Evolutionary conservation across 148 eudicot genomes (phyloP), one percentile per base, ranked within the genome.

Genomic region (Vaccinium darrowii): DNA sequence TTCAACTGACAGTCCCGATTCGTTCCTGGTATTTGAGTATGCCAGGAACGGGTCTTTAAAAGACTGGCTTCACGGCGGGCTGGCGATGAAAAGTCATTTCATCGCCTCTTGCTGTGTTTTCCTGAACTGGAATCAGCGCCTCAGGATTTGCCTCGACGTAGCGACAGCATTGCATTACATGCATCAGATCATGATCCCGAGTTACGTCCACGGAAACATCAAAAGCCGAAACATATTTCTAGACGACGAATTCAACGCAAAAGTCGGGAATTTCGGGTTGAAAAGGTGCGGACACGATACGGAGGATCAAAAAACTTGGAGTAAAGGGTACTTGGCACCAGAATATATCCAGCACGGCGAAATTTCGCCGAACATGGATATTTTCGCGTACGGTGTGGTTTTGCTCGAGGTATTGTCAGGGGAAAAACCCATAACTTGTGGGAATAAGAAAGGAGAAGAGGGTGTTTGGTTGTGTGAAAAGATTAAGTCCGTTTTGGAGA

Each of bases 21-120:
- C 93, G 1, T 94, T 86, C 78, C 58, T 92, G 65, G 96, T 91
- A 2, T 86, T 92, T 21, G 98, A 95, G 91, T 95, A 95, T 50
- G 98, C 98, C 4, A 89, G 84, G 71, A 95, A 95, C 39, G 98
- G 98, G 53, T 94, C 98, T 1, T 83, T 95, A 25, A 94, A 92
- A 88, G 98, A 95, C 81, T 95, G 98, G 98, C 88, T 95, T 47
- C 98, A 95, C 74, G 94, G 98, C 8, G 99, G 99, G 4, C 89
- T 94, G 75, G 99, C 99, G 12, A 90, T 94, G 92, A 95, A 95
- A 76, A 95, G 94, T 88, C 98, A 95, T 1, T 94, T 94, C 85
- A 95, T 95, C 8, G 92, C 95, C 15, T 95, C 98, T 11, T 96
- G 98, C 83, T 84, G 79, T 78, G 92, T 96, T 65, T 96, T 94